Percentiles rank a stretch among this genome's conserved stretches.
Conservation (phyloP, 495 filamentous ascomycete genomes). For the Baudoinia panamericana region DNA sequence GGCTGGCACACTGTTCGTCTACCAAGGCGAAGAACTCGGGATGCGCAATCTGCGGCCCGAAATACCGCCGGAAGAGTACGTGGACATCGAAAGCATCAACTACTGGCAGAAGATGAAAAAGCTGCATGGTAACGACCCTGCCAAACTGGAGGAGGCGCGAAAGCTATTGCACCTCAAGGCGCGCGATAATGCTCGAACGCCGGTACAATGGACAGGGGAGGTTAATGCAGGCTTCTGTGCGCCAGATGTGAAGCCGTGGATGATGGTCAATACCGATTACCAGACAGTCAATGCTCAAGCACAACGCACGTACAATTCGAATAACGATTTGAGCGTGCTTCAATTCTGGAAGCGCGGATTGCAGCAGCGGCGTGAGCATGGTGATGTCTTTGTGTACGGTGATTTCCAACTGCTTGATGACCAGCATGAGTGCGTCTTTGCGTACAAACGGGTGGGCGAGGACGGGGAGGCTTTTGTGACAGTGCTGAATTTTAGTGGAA, state of each 20-base stretch:
- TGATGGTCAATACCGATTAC: slow-evolving; percentile 32
- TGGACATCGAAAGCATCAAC: slow-evolving; percentile 40
- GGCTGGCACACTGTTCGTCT: slow-evolving; percentile 41
- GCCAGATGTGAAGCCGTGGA: slow-evolving; percentile 25
- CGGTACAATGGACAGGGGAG: slow-evolving; percentile 27
- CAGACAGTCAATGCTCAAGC: slow-evolving; percentile 23
- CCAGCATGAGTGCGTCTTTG: slow-evolving; percentile 29
- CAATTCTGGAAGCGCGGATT: slow-evolving; percentile 36
- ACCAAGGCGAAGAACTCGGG: slow-evolving; percentile 46
- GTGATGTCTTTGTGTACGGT: slow-evolving; percentile 36
- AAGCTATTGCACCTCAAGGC: slow-evolving; percentile 26
- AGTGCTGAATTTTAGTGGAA: slow-evolving; percentile 33
- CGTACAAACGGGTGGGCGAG: slow-evolving; percentile 27
- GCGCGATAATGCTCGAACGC: slow-evolving; percentile 31
- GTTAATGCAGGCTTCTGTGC: slow-evolving; percentile 28
- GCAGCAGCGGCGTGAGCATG: slow-evolving; percentile 29
- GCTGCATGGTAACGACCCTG: slow-evolving; percentile 20
- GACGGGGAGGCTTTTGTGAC: slow-evolving; percentile 27
- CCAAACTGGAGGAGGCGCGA: slow-evolving; percentile 18
- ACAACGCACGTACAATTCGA: slow-evolving; percentile 18
- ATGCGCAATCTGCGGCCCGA: slow-evolving; percentile 39
- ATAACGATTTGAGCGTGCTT: slow-evolving; percentile 27
- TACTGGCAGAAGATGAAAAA: slow-evolving; percentile 34
- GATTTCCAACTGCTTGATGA: slow-evolving; percentile 31
- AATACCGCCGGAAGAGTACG: slow-evolving; percentile 38